Base-by-base conservation (phyloP, 192 early-diverging fungal genomes). In the Obelidium mucronatum region DNA sequence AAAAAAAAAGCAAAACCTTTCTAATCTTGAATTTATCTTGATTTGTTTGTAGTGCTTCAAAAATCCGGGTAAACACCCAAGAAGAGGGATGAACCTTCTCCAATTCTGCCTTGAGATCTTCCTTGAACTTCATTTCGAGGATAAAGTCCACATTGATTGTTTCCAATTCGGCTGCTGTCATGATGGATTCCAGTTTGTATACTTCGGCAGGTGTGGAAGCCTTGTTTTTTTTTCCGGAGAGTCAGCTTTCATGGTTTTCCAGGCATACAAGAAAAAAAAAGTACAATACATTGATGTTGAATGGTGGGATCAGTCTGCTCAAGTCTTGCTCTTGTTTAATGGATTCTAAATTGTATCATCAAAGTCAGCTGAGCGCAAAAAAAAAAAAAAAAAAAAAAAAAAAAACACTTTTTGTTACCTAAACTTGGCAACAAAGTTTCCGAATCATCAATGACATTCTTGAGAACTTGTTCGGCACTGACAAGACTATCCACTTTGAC, bases 111-210 rank as follows among this genome's bases (percentile, higher is more conserved):
- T 83, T 42, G 8, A 83, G 65, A 31, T 84, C 83, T 3, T 81
- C 76, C 26, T 60, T 56, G 68, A 65, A 42, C 22, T 76, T 40
- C 30, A 67, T 40, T 42, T 80, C 75, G 74, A 61, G 64, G 35
- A 95, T 28, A 26, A 82, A 60, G 72, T 87, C 85, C 60, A 92
- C 81, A 61, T 88, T 81, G 72, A 96, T 91, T 26, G 90, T 79
- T 31, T 84, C 83, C 30, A 93, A 81, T 67, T 91, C 91, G 53
- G 82, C 80, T 22, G 82, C 81, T 22, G 91, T 86, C 53, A 94
- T 79, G 52, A 98, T 87, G 67, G 89, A 83, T 3, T 93, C 90
- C 67, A 93, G 63, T 36, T 96, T 88, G 84, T 95, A 98, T n/a
- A 96, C 91, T 4, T 93, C 89, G 35, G 88, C 85, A 15, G 90